phyloP scores from a whole-genome alignment of 441 rosid genomes.

The Melastoma candidum region DNA sequence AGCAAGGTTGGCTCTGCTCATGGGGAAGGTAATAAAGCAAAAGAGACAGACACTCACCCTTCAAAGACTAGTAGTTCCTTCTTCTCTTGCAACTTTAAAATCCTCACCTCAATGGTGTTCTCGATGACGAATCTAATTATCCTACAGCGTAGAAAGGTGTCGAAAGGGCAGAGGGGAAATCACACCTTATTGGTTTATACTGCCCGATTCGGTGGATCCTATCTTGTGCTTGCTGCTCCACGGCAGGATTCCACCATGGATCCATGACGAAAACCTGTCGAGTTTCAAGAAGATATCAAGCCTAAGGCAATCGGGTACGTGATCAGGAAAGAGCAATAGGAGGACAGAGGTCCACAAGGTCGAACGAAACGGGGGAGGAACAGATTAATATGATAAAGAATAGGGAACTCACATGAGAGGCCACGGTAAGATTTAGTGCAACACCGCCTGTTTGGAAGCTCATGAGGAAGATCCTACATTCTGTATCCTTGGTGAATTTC shows the following conservation, averaged over 20 bases:
- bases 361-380: neutral
- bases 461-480: conserved; percentile 82
- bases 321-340: neutral
- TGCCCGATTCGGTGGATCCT: conserved; percentile 97
- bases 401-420: conserved; percentile 70
- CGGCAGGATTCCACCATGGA: conserved; percentile 99
- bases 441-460: conserved; percentile 96
- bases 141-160: conserved; percentile 22
- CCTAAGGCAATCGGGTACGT: neutral
- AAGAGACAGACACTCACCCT: conserved; percentile 39
- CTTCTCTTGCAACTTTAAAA: conserved; percentile 83
- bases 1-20: neutral
- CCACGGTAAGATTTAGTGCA: conserved; percentile 90
- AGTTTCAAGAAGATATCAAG: neutral
- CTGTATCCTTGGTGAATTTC: conserved; percentile 74
- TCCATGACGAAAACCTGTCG: conserved; percentile 97
- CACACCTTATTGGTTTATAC: conserved; percentile 84
- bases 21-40: neutral
- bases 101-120: conserved; percentile 92
- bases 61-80: conserved; percentile 82
- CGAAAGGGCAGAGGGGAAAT: neutral
- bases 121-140: conserved; percentile 83
- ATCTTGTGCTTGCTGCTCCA: conserved; percentile 94
- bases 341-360: neutral
- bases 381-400: neutral